Percentiles rank a stretch among this genome's conserved stretches.
phyloP scores from a whole-genome alignment of 345 rosid species.

The Ceriops zippeliana region DNA sequence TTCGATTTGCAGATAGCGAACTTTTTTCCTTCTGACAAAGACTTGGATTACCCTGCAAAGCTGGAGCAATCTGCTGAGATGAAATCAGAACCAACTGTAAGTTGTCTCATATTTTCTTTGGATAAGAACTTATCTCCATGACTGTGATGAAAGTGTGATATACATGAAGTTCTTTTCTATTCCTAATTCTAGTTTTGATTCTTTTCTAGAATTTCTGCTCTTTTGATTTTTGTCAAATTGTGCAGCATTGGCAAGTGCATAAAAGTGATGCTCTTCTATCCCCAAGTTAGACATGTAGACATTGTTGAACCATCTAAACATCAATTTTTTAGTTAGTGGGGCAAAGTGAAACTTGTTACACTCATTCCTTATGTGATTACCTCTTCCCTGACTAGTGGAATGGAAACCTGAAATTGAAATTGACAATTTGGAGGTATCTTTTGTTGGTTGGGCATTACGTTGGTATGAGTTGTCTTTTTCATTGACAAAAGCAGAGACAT shows the following conservation, averaged over 20 bases:
- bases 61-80: conserved; percentile 55
- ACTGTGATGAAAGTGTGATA: background rate
- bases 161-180: background rate
- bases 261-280: conserved; percentile 1
- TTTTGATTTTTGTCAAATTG: background rate
- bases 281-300: background rate
- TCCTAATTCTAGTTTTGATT: no score
- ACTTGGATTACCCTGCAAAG: conserved; percentile 88
- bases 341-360: background rate
- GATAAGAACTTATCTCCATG: background rate
- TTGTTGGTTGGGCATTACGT: background rate
- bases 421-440: conserved; percentile 1
- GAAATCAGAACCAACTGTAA: conserved; percentile 52
- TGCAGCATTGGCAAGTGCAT: background rate
- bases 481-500: background rate
- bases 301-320: background rate
- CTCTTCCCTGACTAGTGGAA: background rate
- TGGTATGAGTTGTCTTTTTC: background rate
- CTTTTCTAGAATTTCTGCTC: background rate
- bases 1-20: conserved; percentile 77
- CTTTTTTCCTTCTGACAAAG: conserved; percentile 67
- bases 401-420: background rate
- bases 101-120: conserved; percentile 1
- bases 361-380: background rate
- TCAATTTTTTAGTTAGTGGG: background rate